phyloP scores from a whole-genome alignment of 495 filamentous ascomycete genomes.

The Tricharina praecox region DNA sequence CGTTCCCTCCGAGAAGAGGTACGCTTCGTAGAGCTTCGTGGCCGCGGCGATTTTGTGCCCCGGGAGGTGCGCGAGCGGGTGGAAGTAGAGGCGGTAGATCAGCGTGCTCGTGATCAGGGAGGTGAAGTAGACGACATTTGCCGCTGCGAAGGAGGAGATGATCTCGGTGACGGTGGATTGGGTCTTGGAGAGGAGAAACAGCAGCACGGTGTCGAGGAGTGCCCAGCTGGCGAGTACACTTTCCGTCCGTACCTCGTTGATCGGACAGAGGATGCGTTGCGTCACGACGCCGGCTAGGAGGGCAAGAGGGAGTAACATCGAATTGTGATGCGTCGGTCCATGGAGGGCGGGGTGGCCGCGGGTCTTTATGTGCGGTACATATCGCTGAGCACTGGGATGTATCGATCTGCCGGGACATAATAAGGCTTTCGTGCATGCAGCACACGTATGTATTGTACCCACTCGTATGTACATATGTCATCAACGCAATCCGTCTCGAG shows the following conservation, averaged over 20 bases:
- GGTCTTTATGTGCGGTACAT: too few species aligned
- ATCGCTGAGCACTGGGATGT: too few species aligned
- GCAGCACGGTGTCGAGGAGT: not conserved
- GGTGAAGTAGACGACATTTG: conserved; percentile 10
- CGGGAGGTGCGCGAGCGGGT: conserved; percentile 10
- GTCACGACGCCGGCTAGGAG: too few species aligned
- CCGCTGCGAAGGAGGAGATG: not conserved
- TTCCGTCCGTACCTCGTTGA: not conserved
- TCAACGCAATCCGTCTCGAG: too few species aligned
- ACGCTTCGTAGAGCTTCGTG: conserved; percentile 13
- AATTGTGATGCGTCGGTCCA: too few species aligned
- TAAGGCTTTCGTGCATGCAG: too few species aligned
- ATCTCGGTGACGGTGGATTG: not conserved
- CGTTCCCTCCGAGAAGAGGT: conserved; percentile 5
- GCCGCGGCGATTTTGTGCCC: conserved; percentile 8
- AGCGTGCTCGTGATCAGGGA: conserved; percentile 8
- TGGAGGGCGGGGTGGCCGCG: too few species aligned
- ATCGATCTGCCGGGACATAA: too few species aligned
- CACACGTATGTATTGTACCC: too few species aligned
- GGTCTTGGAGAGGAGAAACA: not conserved
- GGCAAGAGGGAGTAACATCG: too few species aligned
- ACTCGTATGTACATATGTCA: too few species aligned
- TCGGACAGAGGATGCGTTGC: not conserved
- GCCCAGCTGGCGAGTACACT: not conserved
- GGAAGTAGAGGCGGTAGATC: conserved; percentile 13